These are phyloP conservation scores for Trypanosoma caninum DNA, from an alignment of 208 protist species.

Conservation along the genomic window DNA sequence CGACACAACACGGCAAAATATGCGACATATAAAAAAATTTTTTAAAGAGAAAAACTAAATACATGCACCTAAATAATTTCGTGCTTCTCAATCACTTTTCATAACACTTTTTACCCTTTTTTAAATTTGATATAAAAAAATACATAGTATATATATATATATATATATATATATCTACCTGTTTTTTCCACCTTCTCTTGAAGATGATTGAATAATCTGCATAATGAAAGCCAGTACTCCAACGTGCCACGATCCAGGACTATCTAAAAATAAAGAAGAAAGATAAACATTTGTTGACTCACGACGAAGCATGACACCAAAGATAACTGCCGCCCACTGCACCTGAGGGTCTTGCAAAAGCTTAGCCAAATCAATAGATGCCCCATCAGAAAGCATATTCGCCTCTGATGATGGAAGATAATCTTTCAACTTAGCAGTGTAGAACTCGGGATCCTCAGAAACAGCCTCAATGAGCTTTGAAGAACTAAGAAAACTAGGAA, in stretches of 20 bases:
- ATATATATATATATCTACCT: neutral
- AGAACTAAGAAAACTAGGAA: slow-evolving; percentile 7
- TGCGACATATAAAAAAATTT: too few species aligned
- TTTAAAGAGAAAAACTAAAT: slow-evolving; percentile 9
- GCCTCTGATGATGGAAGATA: neutral
- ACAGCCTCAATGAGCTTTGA: slow-evolving; percentile 10
- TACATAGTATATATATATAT: neutral
- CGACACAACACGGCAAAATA: too few species aligned
- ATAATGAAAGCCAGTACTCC: slow-evolving; percentile 13
- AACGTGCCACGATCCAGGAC: neutral
- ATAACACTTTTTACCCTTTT: too few species aligned
- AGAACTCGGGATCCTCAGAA: slow-evolving; percentile 17
- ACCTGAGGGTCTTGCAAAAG: slow-evolving; percentile 15
- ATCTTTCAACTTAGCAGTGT: neutral
- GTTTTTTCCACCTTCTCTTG: neutral
- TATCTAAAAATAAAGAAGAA: slow-evolving; percentile 4
- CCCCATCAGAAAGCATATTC: neutral
- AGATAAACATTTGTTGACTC: slow-evolving; percentile 2
- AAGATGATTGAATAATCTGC: slow-evolving; percentile 6
- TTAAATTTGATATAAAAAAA: too few species aligned
- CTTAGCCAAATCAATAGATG: neutral
- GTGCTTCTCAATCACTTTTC: too few species aligned
- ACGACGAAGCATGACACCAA: slow-evolving; percentile 13
- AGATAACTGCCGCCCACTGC: slow-evolving; percentile 16
- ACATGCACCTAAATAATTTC: slow-evolving; percentile 1